These are phyloP conservation scores for Hypoxylon crocopeplum DNA, from an alignment of 495 filamentous ascomycete genomes.

Conservation along the genomic window DNA sequence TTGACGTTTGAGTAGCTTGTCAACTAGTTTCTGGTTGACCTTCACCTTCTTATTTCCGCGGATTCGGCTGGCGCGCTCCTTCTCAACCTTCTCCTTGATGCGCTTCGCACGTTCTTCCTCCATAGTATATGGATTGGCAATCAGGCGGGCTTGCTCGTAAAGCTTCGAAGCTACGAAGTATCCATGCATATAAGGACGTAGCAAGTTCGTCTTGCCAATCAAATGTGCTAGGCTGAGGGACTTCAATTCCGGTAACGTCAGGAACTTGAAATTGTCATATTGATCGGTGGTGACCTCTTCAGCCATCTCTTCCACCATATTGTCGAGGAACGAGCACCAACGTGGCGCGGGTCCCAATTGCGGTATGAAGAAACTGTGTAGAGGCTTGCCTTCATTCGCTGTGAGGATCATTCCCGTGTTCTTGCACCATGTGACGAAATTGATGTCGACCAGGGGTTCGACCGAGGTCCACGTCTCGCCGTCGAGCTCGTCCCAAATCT, in stretches of 20 bases:
- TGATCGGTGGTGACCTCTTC: constrained; percentile 74
- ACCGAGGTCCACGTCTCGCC: constrained; percentile 93
- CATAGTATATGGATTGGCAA: constrained; percentile 90
- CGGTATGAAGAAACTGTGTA: constrained; percentile 96
- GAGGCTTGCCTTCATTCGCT: constrained; percentile 90
- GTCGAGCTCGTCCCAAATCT: constrained; percentile 86
- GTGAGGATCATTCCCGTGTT: constrained; percentile 88
- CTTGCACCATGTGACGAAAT: constrained; percentile 85
- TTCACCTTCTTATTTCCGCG: constrained; percentile 90
- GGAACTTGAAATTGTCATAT: constrained; percentile 99
- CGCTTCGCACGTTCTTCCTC: constrained; percentile 87
- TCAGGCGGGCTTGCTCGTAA: constrained; percentile 92
- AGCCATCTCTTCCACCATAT: constrained; percentile 97
- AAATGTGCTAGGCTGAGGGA: constrained; percentile 84
- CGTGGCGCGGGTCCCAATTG: constrained; percentile 80
- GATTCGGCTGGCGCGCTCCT: constrained; percentile 90
- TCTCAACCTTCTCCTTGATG: constrained; percentile 90
- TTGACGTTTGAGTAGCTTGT: constrained; percentile 79
- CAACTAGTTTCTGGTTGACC: constrained; percentile 84
- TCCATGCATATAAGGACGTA: constrained; percentile 97
- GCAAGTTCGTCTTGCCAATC: constrained; percentile 81
- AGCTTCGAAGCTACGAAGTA: constrained; percentile 93
- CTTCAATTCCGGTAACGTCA: constrained; percentile 82
- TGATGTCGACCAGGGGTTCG: constrained; percentile 92
- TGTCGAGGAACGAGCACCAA: constrained; percentile 97